Base-by-base conservation (phyloP, 495 filamentous ascomycete species). In the Sphaerosporella brunnea region DNA sequence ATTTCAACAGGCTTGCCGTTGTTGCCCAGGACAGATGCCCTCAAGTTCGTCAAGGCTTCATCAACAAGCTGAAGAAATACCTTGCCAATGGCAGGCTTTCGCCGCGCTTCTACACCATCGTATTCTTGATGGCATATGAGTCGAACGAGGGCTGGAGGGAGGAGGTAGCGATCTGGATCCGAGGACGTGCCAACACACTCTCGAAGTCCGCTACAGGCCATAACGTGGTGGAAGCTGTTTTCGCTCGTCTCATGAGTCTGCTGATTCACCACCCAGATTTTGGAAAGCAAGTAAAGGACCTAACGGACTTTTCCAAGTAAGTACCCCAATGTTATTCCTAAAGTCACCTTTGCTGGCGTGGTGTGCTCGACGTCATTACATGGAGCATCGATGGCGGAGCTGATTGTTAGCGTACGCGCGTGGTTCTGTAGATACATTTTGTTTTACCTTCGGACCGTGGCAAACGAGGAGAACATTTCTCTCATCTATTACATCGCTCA, bases 261-360 rank as follows among this genome's bases (percentile, higher is more conserved):
- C 74, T 96, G 15, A 86, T 88, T 11, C 90, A 96, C 60, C 90
- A 99, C 63, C 90, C 87, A 1, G 92, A 99, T 62, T 99, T 88
- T 61, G 69, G 72, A 20, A 68, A 69, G 0, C 70, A 76, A 32
- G 61, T 75, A 3, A 76, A 73, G 4, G 82, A 88, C 42, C 63
- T 95, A 37, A 65, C 74, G 16, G 84, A 93, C 58, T 82, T 88
- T 56, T 74, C 80, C 4, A 74, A 67, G 56, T 59, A 59, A 51
- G 56, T 59, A 45, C 2, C 13, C 5, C 5, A 32, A 32, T 5
- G 5, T 13, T 32, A 5, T 32, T 13, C 28, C 28, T 13, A 5
- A 5, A 32, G 13, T 13, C 28, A 13, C 13, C 28, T 32, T 32
- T 13, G 7, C 28, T 32, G 13, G 28, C 28, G n/a, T n/a, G n/a